A percentile compares a stretch with the other conserved stretches of the same genome.
Evolutionary conservation across 768 basidiomycete species (phyloP).

Genomic region (Hebeloma cylindrosporum): DNA sequence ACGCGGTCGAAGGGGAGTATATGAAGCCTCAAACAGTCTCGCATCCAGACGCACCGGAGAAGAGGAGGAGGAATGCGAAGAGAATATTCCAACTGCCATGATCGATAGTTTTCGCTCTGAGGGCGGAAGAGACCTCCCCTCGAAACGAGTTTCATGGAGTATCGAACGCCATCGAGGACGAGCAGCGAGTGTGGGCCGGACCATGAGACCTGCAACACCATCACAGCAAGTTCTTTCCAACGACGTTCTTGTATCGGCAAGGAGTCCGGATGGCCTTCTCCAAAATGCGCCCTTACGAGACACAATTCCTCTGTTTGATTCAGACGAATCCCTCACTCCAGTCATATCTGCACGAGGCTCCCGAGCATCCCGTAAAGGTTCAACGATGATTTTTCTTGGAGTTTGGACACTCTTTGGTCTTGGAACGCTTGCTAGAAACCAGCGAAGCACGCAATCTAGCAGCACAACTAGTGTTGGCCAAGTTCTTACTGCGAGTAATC

Average conservation of each 20-base stretch:
- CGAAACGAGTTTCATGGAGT: slow-evolving; percentile 69
- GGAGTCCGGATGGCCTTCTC: slow-evolving; percentile 3
- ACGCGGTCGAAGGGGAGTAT: slow-evolving; percentile 4
- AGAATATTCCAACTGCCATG: slow-evolving; percentile 54
- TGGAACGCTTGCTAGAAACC: slow-evolving; percentile 44
- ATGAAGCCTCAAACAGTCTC: slow-evolving; percentile 4
- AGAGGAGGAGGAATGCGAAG: slow-evolving; percentile 33
- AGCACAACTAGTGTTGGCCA: slow-evolving; percentile 41
- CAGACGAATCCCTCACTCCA: slow-evolving; percentile 13
- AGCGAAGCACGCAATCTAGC: slow-evolving; percentile 25
- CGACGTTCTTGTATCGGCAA: slow-evolving; percentile 19
- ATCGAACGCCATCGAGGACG: slow-evolving; percentile 48
- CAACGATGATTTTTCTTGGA: slow-evolving; percentile 81
- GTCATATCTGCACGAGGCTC: slow-evolving; percentile 40
- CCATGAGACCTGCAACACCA: slow-evolving; percentile 34
- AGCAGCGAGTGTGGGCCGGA: slow-evolving; percentile 46
- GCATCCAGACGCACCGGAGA: slow-evolving; percentile 16
- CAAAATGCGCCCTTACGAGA: slow-evolving; percentile 3
- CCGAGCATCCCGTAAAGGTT: slow-evolving; percentile 67
- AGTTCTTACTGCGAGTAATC: slow-evolving; percentile 39
- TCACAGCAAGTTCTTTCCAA: slow-evolving; percentile 35
- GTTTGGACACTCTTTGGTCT: slow-evolving; percentile 74
- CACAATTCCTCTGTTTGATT: slow-evolving; percentile 2
- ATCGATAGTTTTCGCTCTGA: slow-evolving; percentile 82
- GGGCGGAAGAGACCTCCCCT: slow-evolving; percentile 40